Base-by-base conservation (phyloP, 305 asterid genomes). In the Stenogyne calaminthoides region DNA sequence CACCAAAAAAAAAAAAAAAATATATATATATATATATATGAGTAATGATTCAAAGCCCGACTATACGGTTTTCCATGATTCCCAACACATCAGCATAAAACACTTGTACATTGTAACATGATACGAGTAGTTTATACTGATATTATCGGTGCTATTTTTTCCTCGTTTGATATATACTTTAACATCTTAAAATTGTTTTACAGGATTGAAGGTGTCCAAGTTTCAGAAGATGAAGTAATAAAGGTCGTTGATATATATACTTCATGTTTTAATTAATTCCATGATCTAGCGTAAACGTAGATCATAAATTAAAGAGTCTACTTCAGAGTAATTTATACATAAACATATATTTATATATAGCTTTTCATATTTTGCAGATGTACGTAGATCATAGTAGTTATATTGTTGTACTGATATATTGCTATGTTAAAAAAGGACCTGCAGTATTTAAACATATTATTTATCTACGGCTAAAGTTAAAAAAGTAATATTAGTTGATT, bases 151-250 rank as follows among this genome's bases (percentile, higher is more conserved):
- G 29, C 29, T 32, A 32, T 32, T 32, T 32, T 40, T 40, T 40
- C 46, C 22, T 51, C 57, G 7, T 19, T 20, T 56, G 15, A 56
- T 5, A 11, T 5, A 11, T 27, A 27, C 16, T 56, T 0, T 20
- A 56, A 10, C 14, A 49, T 47, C 5, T 47, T 36, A 15, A 7
- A 9, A 6, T 36, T 72, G 40, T 56, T 57, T 69, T 76, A 81
- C 71, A 80, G 84, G 81, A 54, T 56, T 29, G 9, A 12, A 37
- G 72, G 57, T 61, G 66, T 4, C 44, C 39, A 59, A 46, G 60
- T 46, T 59, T 46, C 22, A 60, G 39, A 66, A 64, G 59, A 52
- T 55, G 57, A 71, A 74, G 71, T 27, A 52, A 60, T 58, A 70
- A 47, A 79, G 69, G 54, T 8, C 15, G 34, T 62, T 68, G 65